These are phyloP conservation scores for Iris macrosiphon DNA, from an alignment of 106 monocot species.

Conservation along the genomic window DNA sequence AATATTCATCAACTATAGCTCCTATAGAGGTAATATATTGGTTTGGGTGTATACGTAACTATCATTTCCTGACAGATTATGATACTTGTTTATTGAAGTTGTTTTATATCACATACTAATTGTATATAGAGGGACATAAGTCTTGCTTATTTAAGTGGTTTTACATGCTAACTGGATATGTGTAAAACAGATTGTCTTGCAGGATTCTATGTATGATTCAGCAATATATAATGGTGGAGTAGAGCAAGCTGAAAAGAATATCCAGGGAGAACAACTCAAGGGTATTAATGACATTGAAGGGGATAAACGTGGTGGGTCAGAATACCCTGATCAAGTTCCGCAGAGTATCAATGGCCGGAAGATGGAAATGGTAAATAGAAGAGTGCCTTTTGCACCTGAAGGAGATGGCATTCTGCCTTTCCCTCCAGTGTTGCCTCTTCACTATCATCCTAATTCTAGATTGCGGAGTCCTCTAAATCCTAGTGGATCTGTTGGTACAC, in stretches of 20 bases:
- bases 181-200: slow-evolving; percentile 52
- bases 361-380: slow-evolving; percentile 17
- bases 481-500: slow-evolving; percentile 7
- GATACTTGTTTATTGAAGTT: no score
- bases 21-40: no score
- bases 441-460: slow-evolving; percentile 22
- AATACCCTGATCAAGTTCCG: slow-evolving; percentile 15
- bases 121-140: no score
- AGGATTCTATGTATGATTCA: slow-evolving; percentile 43
- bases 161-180: neutral
- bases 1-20: slow-evolving; percentile 1
- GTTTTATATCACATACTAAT: neutral
- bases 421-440: slow-evolving; percentile 19
- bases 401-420: slow-evolving; percentile 22
- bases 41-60: neutral
- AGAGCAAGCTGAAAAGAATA: slow-evolving; percentile 38
- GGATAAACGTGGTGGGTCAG: slow-evolving; percentile 18
- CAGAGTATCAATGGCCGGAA: slow-evolving; percentile 11
- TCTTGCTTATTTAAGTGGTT: no score
- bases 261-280: slow-evolving; percentile 12
- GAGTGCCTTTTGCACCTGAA: slow-evolving; percentile 25
- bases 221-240: slow-evolving; percentile 20
- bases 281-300: slow-evolving; percentile 25
- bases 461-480: slow-evolving; percentile 19
- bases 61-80: no score